Evolutionary conservation across 1,284 basidiomycete species (phyloP).

Genomic region (Cutaneotrichosporon sp.): DNA sequence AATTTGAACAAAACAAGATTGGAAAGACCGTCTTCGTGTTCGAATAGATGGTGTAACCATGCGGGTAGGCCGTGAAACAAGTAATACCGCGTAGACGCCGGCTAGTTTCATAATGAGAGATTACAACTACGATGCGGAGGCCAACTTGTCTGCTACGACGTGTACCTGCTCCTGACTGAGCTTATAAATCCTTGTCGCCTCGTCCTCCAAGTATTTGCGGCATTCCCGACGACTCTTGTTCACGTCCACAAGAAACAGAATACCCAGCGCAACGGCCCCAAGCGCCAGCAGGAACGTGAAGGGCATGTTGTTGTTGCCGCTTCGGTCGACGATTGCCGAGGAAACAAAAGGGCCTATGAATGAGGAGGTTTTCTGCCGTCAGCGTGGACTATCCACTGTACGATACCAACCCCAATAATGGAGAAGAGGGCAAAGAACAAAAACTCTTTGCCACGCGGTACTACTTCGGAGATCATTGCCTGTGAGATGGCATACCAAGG

Average conservation of each 20-base stretch:
- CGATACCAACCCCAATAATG: conserved; percentile 56
- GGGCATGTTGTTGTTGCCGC: conserved; percentile 20
- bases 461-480: conserved; percentile 45
- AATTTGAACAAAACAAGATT: conserved; percentile 44
- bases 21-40: conserved; percentile 45
- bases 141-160: not conserved
- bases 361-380: conserved; percentile 26
- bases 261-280: conserved; percentile 9
- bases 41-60: not conserved
- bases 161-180: conserved; percentile 7
- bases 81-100: not conserved
- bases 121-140: too few relatives aligned
- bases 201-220: conserved; percentile 36
- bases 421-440: conserved; percentile 31
- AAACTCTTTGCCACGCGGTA: conserved; percentile 41
- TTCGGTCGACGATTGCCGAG: conserved; percentile 22
- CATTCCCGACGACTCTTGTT: conserved; percentile 20
- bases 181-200: conserved; percentile 34
- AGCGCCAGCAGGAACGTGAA: conserved; percentile 26
- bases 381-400: conserved; percentile 51
- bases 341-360: conserved; percentile 25
- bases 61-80: not conserved
- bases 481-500: conserved; percentile 47
- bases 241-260: conserved; percentile 19
- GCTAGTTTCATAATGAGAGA: too few relatives aligned